These are phyloP conservation scores for Haematococcus lacustris DNA, from an alignment of 139 green algal species.

Conservation along the genomic window DNA sequence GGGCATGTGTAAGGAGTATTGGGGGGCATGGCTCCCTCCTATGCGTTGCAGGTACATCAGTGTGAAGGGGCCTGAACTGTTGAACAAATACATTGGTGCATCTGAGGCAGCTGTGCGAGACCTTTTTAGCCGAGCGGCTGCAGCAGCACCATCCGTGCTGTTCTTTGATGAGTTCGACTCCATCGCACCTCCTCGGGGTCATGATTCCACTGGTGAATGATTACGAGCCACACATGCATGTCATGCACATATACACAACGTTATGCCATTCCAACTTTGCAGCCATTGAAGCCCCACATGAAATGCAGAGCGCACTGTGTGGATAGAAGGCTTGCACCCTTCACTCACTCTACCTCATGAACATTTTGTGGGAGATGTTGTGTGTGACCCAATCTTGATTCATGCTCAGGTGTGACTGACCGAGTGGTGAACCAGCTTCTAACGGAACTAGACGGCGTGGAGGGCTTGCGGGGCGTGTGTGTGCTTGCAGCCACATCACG, in stretches of 20 bases:
- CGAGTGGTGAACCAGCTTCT: constrained; percentile 95
- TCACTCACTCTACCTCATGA: too few relatives aligned
- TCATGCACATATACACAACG: neutral
- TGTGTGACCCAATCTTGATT: neutral
- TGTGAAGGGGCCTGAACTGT: constrained; percentile 87
- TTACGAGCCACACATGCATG: neutral
- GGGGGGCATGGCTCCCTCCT: neutral
- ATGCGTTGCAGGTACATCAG: constrained; percentile 15
- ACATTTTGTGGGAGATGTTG: too few relatives aligned
- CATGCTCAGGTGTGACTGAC: constrained; percentile 83
- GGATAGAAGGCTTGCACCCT: too few relatives aligned
- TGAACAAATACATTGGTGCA: constrained; percentile 99
- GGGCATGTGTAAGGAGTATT: neutral
- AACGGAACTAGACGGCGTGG: constrained; percentile 95
- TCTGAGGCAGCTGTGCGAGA: constrained; percentile 82
- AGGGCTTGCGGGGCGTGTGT: constrained; percentile 77
- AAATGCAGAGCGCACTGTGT: too few relatives aligned
- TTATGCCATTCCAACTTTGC: too few relatives aligned
- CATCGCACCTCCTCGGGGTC: constrained; percentile 84
- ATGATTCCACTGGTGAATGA: constrained; percentile 75
- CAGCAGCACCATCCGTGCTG: constrained; percentile 87
- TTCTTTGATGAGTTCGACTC: constrained; percentile 99
- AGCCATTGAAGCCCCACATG: too few relatives aligned
- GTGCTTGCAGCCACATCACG: constrained; percentile 83
- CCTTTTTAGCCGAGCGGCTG: constrained; percentile 77